Base-by-base conservation (phyloP, 306 rosid species). In the Ochetophila trinervis region DNA sequence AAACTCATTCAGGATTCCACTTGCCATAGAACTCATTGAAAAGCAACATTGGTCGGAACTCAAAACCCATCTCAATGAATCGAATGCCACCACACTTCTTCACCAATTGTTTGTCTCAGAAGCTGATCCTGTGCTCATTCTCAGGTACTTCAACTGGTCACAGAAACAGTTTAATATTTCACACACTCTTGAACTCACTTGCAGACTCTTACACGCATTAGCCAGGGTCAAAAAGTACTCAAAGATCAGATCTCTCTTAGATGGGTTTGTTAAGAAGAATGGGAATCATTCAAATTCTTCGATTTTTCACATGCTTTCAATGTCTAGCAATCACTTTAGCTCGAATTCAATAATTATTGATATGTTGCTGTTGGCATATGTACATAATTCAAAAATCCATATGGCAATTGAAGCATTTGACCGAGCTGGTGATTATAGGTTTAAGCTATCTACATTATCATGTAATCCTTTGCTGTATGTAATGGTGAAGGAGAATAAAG, bases 31-130 rank as follows among this genome's bases (percentile, higher is more conserved):
- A 70, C 74, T 89, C 69, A 80, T 91, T 74, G 80, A 78, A 53
- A 78, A 87, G 75, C 94, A 83, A 18, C 96, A 75, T 54, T 88
- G 96, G 95, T 78, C 81, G 32, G 79, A 80, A 74, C 84, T 87
- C 71, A 87, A 84, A 81, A 27, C 78, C 67, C 83, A 80, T 74
- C 70, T 91, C 37, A 58, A 63, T 66, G 42, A 53, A 50, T 78
- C 71, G 35, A 73, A 60, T 55, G 80, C 91, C 47, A 62, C 52
- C 17, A 20, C 57, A 34, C 69, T 82, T 80, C 77, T 91, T 36
- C 87, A 78, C 32, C 87, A 73, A 15, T 78, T 85, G 66, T 63
- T 87, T 34, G 70, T 65, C 13, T 79, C 82, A 0, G 85, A 84
- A 32, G 75, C 74, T 22, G 86, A 88, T 50, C 82, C 88, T 15